phyloP scores from a whole-genome alignment of 352 stramenopile species.

The Pythium aristosporum region DNA sequence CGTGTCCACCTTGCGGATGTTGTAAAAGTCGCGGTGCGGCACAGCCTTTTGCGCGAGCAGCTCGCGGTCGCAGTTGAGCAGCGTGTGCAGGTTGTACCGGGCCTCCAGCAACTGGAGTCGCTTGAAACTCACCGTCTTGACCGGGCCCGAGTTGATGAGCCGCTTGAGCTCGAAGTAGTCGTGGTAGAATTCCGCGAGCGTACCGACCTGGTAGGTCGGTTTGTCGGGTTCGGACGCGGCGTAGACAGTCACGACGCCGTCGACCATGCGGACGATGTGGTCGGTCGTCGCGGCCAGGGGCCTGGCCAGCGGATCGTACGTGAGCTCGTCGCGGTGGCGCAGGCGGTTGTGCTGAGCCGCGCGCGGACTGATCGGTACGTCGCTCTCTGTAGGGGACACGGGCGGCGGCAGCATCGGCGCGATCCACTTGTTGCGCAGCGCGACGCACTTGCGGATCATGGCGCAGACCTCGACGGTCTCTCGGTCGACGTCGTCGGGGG shows the following conservation, averaged over 20 bases:
- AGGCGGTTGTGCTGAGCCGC: slow-evolving; percentile 32
- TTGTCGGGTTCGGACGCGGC: slow-evolving; percentile 17
- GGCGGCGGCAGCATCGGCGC: slow-evolving; percentile 32
- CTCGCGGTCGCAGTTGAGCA: slow-evolving; percentile 96
- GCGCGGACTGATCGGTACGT: slow-evolving; percentile 38
- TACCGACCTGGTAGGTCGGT: slow-evolving; percentile 42
- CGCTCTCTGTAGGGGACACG: neutral
- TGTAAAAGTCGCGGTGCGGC: slow-evolving; percentile 98
- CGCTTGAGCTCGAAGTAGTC: slow-evolving; percentile 81
- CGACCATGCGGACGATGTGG: slow-evolving; percentile 53
- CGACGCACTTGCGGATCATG: slow-evolving; percentile 76
- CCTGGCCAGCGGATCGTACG: slow-evolving; percentile 59
- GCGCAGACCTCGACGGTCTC: slow-evolving; percentile 80
- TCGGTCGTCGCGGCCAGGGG: slow-evolving; percentile 42
- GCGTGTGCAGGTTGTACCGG: slow-evolving; percentile 95
- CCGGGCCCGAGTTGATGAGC: slow-evolving; percentile 86
- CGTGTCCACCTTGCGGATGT: slow-evolving; percentile 98
- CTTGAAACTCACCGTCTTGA: slow-evolving; percentile 88
- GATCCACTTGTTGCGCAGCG: slow-evolving; percentile 74
- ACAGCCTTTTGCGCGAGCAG: slow-evolving; percentile 94
- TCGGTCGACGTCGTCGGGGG: slow-evolving; percentile 61
- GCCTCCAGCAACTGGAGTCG: slow-evolving; percentile 87
- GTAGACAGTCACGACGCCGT: slow-evolving; percentile 61
- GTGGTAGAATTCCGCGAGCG: slow-evolving; percentile 64
- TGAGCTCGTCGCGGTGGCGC: slow-evolving; percentile 71